Conservation (phyloP, 495 filamentous ascomycete genomes). For the Talaromyces trachyspermus region DNA sequence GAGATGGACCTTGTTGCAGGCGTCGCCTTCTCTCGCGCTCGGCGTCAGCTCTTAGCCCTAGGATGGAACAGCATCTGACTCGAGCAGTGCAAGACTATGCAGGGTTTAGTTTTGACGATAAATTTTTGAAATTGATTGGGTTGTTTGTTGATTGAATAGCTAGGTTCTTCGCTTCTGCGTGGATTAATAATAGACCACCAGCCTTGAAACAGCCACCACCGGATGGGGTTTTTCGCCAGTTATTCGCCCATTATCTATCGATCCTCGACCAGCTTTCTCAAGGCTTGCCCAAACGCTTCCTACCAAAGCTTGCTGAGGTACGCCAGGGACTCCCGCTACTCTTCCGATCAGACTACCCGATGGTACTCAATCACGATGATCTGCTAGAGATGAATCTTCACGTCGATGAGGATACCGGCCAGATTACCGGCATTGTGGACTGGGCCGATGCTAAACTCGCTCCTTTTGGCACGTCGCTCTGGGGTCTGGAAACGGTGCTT, state of each 20-base stretch:
- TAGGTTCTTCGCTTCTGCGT: constrained; percentile 20
- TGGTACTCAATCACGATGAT: constrained; percentile 40
- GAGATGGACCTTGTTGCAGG: constrained; percentile 6
- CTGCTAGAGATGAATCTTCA: constrained; percentile 39
- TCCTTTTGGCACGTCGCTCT: constrained; percentile 39
- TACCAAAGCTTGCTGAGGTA: constrained; percentile 8
- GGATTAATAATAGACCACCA: constrained; percentile 14
- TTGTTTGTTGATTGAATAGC: constrained; percentile 4
- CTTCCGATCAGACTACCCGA: constrained; percentile 24
- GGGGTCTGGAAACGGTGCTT: constrained; percentile 30
- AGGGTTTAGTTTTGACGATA: constrained; percentile 13
- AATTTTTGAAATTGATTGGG: too few species aligned
- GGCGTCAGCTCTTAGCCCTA: constrained; percentile 8
- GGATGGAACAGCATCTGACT: constrained; percentile 13
- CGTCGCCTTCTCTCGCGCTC: constrained; percentile 12
- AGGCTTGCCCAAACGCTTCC: constrained; percentile 10
- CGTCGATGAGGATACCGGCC: constrained; percentile 26
- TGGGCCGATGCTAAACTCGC: constrained; percentile 36
- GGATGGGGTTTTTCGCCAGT: constrained; percentile 11
- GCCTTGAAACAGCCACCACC: constrained; percentile 9
- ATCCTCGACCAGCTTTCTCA: constrained; percentile 3
- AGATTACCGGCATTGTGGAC: constrained; percentile 40
- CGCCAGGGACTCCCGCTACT: constrained; percentile 20
- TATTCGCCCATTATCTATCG: constrained; percentile 1
- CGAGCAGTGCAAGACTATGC: constrained; percentile 17